phyloP scores from a whole-genome alignment of 2,329 filamentous ascomycete genomes.

The Neodidymelliopsis sp. region DNA sequence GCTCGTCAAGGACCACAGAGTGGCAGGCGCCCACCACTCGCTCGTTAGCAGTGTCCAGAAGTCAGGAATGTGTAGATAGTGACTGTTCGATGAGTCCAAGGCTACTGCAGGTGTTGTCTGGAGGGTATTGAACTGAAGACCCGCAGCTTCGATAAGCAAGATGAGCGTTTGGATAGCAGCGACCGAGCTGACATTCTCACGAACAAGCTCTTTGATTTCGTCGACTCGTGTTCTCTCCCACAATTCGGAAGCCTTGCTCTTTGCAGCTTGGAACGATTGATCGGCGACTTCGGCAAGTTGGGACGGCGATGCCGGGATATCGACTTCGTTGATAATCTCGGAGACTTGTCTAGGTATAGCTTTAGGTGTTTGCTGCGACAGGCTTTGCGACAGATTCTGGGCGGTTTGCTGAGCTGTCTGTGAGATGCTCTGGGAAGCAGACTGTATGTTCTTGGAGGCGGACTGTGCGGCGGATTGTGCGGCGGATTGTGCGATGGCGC shows the following conservation, averaged over 20 bases:
- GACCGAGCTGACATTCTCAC: constrained; percentile 75
- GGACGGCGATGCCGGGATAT: constrained; percentile 78
- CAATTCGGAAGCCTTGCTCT: constrained; percentile 68
- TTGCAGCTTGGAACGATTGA: constrained; percentile 72
- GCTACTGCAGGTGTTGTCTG: constrained; percentile 73
- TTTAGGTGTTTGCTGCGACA: constrained; percentile 39
- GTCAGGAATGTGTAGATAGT: constrained; percentile 76
- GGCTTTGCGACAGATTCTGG: constrained; percentile 7
- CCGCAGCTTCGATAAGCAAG: constrained; percentile 70
- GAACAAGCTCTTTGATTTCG: constrained; percentile 70
- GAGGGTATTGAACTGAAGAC: constrained; percentile 74
- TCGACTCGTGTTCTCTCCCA: constrained; percentile 73
- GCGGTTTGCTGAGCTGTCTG: constrained; percentile 6
- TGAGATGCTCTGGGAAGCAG: constrained; percentile 7
- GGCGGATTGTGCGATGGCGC: constrained; percentile 6
- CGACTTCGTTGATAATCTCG: constrained; percentile 56
- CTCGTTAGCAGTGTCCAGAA: constrained; percentile 78
- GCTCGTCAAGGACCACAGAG: constrained; percentile 78
- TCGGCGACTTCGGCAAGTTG: constrained; percentile 65
- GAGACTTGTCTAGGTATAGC: constrained; percentile 62
- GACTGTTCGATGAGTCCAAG: constrained; percentile 63
- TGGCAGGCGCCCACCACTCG: constrained; percentile 83
- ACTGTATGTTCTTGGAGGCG: constrained; percentile 10
- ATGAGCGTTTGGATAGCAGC: constrained; percentile 51
- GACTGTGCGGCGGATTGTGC: constrained; percentile 48